Conservation (phyloP, 2,329 filamentous ascomycete genomes). For the Aspergillus piperis region DNA sequence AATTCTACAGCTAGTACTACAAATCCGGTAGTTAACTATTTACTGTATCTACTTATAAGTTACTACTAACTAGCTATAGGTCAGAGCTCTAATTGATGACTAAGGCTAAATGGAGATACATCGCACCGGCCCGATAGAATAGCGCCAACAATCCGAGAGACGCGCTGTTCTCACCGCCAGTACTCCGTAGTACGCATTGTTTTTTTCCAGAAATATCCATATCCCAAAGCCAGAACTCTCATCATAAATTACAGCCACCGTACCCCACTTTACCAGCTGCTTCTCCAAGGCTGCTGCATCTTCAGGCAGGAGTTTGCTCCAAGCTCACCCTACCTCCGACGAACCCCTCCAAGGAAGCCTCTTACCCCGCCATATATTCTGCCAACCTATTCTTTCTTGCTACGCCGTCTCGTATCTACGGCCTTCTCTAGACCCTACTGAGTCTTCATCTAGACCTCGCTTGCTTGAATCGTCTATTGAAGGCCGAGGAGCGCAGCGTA, state of each 20-base stretch:
- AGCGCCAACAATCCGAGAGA: constrained; percentile 17
- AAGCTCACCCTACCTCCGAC: constrained; percentile 17
- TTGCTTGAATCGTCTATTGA: not conserved
- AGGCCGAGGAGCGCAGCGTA: constrained; percentile 24
- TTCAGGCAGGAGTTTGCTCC: constrained; percentile 14
- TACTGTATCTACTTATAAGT: not conserved
- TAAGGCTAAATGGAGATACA: constrained; percentile 15
- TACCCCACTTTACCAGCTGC: constrained; percentile 15
- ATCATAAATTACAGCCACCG: constrained; percentile 8
- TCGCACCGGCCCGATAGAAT: constrained; percentile 12
- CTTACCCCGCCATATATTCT: constrained; percentile 32
- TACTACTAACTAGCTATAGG: constrained; percentile 8
- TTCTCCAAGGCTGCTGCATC: constrained; percentile 9
- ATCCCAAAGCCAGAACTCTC: constrained; percentile 11
- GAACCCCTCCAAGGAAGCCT: constrained; percentile 28
- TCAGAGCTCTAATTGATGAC: constrained; percentile 16
- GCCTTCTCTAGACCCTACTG: constrained; percentile 7
- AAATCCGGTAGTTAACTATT: not conserved
- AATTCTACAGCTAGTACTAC: not conserved
- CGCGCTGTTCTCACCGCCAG: constrained; percentile 24
- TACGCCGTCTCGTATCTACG: constrained; percentile 17
- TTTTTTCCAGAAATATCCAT: constrained; percentile 13
- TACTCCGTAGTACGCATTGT: constrained; percentile 9
- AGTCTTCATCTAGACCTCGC: not conserved
- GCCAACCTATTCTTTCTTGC: constrained; percentile 14